Evolutionary conservation across 176 grass and related monocot species (phyloP), one percentile per base, ranked within the genome.

Genomic region (Oryza longistaminata): DNA sequence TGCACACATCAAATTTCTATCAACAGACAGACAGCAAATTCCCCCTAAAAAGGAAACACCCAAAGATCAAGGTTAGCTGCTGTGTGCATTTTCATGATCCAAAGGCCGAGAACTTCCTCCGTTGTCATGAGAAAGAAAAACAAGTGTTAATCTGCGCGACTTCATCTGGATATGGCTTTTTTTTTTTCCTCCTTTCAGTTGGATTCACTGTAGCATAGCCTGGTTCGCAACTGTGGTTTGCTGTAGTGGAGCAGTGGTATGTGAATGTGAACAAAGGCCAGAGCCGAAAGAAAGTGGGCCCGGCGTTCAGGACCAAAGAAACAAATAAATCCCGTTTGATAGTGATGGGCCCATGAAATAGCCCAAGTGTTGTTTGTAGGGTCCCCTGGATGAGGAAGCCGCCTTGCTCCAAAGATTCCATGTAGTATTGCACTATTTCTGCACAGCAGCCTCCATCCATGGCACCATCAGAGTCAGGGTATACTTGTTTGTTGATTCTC

Each of bases 351-450:
- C 78, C 78, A 87, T 53, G n/a, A 44, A 67, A 74, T 31, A 71
- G 86, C 86, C 73, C 86, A 88, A 83, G 68, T 53, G 43, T 70
- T 22, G 42, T 31, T 66, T 33, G 80, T 73, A 78, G 74, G 58
- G 15, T 8, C 74, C 29, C 2, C 39, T 42, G 21, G 55, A n/a
- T 16, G 17, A 34, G 26, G n/a, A 79, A 74, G 60, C 70, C 34
- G 29, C 45, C 26, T 82, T 82, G 70, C 40, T 44, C 37, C 48
- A 31, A 13, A 45, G 10, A 85, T 48, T 48, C 71, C n/a, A 27
- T 31, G 29, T 31, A 46, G 6, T 5, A 21, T 13, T 81, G 69
- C 44, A 55, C 44, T 66, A 12, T 29, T 49, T 83, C 9, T 50
- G 52, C 40, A 76, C 44, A 79, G 4, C 52, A 40, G 52, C 42